Evolutionary conservation across 2,329 filamentous ascomycete genomes (phyloP).

Genomic region (Lecanicillium sp.): DNA sequence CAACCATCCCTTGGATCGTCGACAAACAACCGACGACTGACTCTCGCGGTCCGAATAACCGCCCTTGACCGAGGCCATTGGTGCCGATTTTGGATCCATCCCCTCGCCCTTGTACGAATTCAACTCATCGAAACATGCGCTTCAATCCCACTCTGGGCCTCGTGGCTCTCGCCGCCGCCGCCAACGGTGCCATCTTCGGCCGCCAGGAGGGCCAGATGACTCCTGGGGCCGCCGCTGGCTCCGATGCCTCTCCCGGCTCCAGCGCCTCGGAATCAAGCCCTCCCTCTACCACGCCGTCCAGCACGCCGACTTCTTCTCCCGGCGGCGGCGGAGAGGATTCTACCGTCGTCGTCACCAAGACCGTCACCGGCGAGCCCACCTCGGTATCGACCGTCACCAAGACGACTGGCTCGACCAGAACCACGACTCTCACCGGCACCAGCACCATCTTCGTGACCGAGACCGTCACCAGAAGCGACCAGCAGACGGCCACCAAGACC

Average conservation of each 20-base stretch:
- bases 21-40: not conserved
- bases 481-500: conserved; percentile 30
- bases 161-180: conserved; percentile 18
- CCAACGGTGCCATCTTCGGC: conserved; percentile 16
- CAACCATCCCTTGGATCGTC: conserved; percentile 2
- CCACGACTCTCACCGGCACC: conserved; percentile 17
- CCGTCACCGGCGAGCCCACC: conserved; percentile 22
- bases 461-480: conserved; percentile 31
- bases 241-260: not conserved
- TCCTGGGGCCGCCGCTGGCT: not conserved
- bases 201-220: conserved; percentile 13
- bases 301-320: not conserved
- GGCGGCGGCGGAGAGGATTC: conserved; percentile 19
- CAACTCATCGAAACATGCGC: too few relatives aligned
- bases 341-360: conserved; percentile 26
- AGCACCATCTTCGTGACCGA: conserved; percentile 29
- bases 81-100: conserved; percentile 2
- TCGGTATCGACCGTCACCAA: conserved; percentile 8
- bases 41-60: not conserved
- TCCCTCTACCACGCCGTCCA: not conserved
- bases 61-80: not conserved
- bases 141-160: conserved; percentile 18
- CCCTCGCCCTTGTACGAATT: not conserved
- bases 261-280: too few relatives aligned
- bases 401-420: conserved; percentile 16